Evolutionary conservation across 345 rosid genomes (phyloP).

Genomic region (Microthlaspi erraticum): DNA sequence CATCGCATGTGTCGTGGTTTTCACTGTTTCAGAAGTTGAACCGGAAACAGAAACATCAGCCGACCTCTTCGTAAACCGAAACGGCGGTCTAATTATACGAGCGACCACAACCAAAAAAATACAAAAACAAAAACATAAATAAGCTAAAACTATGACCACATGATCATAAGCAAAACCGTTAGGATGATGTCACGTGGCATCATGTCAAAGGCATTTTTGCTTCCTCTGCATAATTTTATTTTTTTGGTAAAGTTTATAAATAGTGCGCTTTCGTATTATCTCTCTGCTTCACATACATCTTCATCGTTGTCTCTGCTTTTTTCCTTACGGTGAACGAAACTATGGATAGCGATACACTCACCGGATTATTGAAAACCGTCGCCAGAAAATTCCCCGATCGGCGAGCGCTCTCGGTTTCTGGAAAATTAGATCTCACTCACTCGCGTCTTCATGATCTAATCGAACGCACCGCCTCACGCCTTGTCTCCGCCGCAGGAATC

Average conservation of each 20-base stretch:
- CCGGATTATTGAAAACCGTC: slow-evolving; percentile 50
- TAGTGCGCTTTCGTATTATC: background rate
- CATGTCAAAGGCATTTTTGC: no score
- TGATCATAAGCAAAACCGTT: slow-evolving; percentile 2
- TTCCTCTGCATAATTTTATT: background rate
- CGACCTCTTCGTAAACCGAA: slow-evolving; percentile 33
- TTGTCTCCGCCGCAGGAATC: slow-evolving; percentile 52
- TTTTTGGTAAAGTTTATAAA: background rate
- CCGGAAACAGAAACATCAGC: slow-evolving; percentile 5
- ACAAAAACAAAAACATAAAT: background rate
- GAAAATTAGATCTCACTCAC: slow-evolving; percentile 60
- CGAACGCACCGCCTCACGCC: slow-evolving; percentile 56
- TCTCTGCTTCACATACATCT: slow-evolving; percentile 1
- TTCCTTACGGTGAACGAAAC: background rate
- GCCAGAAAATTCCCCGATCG: slow-evolving; percentile 52
- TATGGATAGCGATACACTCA: slow-evolving; percentile 56
- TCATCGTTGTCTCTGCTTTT: slow-evolving; percentile 17
- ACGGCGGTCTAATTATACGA: slow-evolving; percentile 26
- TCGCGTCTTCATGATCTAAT: slow-evolving; percentile 58
- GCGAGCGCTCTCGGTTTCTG: slow-evolving; percentile 57
- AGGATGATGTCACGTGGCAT: slow-evolving; percentile 35
- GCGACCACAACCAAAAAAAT: background rate
- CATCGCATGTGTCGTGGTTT: background rate
- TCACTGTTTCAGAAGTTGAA: background rate
- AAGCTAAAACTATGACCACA: slow-evolving; percentile 2